Base-by-base conservation (phyloP, 1,284 basidiomycete genomes). In the Rhodofomes roseus region DNA sequence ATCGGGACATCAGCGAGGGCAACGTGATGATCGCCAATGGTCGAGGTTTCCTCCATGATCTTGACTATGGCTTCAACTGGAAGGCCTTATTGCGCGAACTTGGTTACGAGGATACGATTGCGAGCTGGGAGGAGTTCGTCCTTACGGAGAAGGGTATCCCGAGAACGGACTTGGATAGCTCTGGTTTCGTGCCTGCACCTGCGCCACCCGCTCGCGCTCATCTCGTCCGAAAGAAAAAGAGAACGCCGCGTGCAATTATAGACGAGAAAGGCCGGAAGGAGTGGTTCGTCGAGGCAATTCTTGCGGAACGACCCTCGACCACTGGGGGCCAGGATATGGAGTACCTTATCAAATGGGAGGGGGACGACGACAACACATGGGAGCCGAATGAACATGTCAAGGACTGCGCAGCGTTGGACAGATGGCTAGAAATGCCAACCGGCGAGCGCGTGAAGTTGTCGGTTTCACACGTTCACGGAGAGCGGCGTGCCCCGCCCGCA, bases 1-100 rank as follows among this genome's bases (percentile, higher is more conserved):
- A 66, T 36, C 56, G 62, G 0, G 65, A 63, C 37, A 36, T 66
- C 22, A 62, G 62, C 31, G 46, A 54, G 22, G 58, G 60, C 25
- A 64, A 66, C 36, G 56, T 64, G 4, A 31, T 64, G 20, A 62
- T 66, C 27, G 56, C 44, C 11, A 27, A 29, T 5, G n/a, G 20
- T 0, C 4, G 18, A 1, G 65, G 65, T 2, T 60, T 64, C 27
- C 8, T 66, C 1, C 56, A 53, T 25, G 64, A 65, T 41, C 60
- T 61, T 44, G 62, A 65, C 52, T 59, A 57, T 36, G 53, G 53
- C 7, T 59, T 59, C 43, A 20, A 56, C 27, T 56, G 23, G 62
- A 58, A 57, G 29, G 52, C 44, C 1, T 43, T 60, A 40, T 27
- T 51, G 14, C n/a, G 34, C 20, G 18, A 25, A 18, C 12, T 23